Base-by-base conservation (phyloP, 2,329 filamentous ascomycete genomes). In the Pseudopyrenochaeta lycopersici region DNA sequence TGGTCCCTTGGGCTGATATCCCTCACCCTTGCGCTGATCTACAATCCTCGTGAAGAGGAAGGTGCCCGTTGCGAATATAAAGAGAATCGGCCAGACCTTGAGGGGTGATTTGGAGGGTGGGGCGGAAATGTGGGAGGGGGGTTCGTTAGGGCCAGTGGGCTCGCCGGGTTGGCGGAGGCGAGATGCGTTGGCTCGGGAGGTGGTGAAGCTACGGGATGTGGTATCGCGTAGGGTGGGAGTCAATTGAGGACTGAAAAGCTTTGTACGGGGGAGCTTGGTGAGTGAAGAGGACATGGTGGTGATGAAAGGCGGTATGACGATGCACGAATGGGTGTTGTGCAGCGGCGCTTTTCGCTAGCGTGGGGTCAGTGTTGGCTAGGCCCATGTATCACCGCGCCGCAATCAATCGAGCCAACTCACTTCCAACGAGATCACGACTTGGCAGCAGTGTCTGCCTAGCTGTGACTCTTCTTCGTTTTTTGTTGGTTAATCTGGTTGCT, bases 41-140 rank as follows among this genome's bases (percentile, higher is more conserved):
- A 78, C 75, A 42, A 82, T 74, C 58, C 73, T 73, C 64, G 78
- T 78, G 72, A 82, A 82, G 47, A 78, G 67, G 46, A 75, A 75
- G 40, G 74, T 78, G 56, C 80, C 80, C 30, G 74, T 58, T 49
- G 64, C 74, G 69, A 82, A 80, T 67, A 82, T 82, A 64, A 72
- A 69, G 52, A 81, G 59, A 41, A 82, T 76, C 20, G 80, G 80
- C 74, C 74, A 77, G 63, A 77, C 67, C 54, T 73, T 76, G 53
- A 77, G 67, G 21, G 73, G 73, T 23, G 66, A 76, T 58, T 75
- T 80, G 47, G 78, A 71, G 33, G 54, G 64, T 18, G 78, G 60
- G 51, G 73, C 56, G 35, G 58, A 50, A 46, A 70, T 70, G 62
- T 73, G 70, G 18, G 61, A 48, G 27, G 70, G 68, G 18, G 71